Evolutionary conservation across 495 filamentous ascomycete genomes (phyloP).

Genomic region (Penicillium salamii): DNA sequence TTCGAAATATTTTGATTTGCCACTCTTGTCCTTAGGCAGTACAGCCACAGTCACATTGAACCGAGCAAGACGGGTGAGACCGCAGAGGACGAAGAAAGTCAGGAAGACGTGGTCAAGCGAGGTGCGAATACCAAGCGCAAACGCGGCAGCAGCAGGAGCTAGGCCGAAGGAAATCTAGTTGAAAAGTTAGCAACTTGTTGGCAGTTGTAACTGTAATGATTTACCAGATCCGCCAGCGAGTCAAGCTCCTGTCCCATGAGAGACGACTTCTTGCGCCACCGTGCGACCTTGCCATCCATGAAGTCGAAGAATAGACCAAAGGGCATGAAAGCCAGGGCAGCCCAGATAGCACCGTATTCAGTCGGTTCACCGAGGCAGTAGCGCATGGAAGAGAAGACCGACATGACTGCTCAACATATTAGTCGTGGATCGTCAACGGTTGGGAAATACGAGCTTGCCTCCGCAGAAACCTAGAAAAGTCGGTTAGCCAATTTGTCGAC

Average conservation of each 20-base stretch:
- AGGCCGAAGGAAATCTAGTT: slow-evolving; percentile 93
- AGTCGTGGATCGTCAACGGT: slow-evolving; percentile 13
- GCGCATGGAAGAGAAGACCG: slow-evolving; percentile 91
- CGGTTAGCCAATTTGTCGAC: slow-evolving; percentile 17
- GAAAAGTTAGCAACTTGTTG: background rate
- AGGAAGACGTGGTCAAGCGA: slow-evolving; percentile 81
- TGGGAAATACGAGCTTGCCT: slow-evolving; percentile 33
- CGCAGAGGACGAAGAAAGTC: slow-evolving; percentile 90
- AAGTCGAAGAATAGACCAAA: slow-evolving; percentile 98
- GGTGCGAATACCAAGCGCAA: slow-evolving; percentile 86
- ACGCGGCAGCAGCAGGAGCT: slow-evolving; percentile 80
- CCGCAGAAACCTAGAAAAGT: slow-evolving; percentile 48
- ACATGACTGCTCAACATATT: slow-evolving; percentile 62
- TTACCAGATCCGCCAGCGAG: slow-evolving; percentile 93
- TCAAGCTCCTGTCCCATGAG: slow-evolving; percentile 98
- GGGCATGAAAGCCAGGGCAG: slow-evolving; percentile 83
- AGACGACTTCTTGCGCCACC: slow-evolving; percentile 93
- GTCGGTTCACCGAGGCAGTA: slow-evolving; percentile 79
- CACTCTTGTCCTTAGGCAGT: slow-evolving; percentile 85
- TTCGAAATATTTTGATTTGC: slow-evolving; percentile 93
- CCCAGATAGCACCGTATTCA: slow-evolving; percentile 65
- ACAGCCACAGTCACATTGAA: slow-evolving; percentile 93
- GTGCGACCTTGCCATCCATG: slow-evolving; percentile 93
- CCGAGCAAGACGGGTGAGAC: slow-evolving; percentile 86
- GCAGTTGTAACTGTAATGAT: background rate